Base-by-base conservation (phyloP, 768 basidiomycete species). In the Dacryopinax spathularia region DNA sequence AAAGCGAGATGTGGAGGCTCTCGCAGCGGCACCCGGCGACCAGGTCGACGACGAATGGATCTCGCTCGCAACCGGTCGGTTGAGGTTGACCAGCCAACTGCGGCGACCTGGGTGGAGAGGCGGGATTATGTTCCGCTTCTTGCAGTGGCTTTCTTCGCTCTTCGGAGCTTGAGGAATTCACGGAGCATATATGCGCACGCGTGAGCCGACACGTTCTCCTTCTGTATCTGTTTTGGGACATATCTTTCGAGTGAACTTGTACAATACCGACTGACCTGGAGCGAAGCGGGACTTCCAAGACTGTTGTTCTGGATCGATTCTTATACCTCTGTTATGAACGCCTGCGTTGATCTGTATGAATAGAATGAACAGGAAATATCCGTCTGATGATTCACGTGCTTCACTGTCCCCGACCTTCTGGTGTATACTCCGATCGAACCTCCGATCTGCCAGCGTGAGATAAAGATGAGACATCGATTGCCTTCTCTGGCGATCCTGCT, bases 1-100 rank as follows among this genome's bases (percentile, higher is more conserved):
- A 18, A 56, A 56, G 31, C 48, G 48, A 9, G 48, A 56, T 56
- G 48, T 56, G 48, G 48, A 56, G 48, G 48, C 48, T 25, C 48
- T 56, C 25, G 48, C 48, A 5, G 31, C 48, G 10, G 12, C 48
- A 20, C 22, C 12, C 15, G 48, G 48, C 48, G 48, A 56, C 20
- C 48, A 56, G 48, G 25, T 29, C 31, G 48, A 13, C 13, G 48
- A 56, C 29, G 25, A 56, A 18, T 56, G 48, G 48, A 56, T 20
- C 48, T 22, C 29, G 13, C 48, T 56, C 25, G 12, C 48, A 31
- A 56, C 25, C 4, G 48, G 48, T 9, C 48, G 48, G 31, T 56
- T 56, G 48, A 22, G 48, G 31, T 20, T 56, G 4, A 56, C 48
- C 25, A 15, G 25, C 5, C 48, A 56, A 3, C 18, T 27, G 15